Base-by-base conservation (phyloP, 345 rosid species). In the Melaleuca quinquenervia region DNA sequence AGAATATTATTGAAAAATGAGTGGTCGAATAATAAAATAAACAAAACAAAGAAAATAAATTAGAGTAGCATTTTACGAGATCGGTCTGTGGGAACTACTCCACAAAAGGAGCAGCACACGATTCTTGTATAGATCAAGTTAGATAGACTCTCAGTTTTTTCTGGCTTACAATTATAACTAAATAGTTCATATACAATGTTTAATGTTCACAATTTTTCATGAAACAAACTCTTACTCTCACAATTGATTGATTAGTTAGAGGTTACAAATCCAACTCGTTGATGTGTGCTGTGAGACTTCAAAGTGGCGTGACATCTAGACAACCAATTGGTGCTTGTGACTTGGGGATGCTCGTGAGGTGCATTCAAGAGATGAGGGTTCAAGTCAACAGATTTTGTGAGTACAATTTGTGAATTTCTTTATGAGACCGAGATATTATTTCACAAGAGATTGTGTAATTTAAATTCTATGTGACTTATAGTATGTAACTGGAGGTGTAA, bases 41-140 rank as follows among this genome's bases (percentile, higher is more conserved):
- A 36, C 2, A 5, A 12, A 70, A 70, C 6, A 70, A 32, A 32
- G 2, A 11, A 36, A 70, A 32, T 20, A 70, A 70, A 8, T 32
- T 3, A 6, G 0, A 70, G 41, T 32, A 70, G 18, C 1, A 3
- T 32, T 29, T 62, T 62, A 62, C 1, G 1, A 29, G 18, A 15
- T 62, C 0, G 5, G 2, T 62, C 0, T 1, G 11, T 29, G 44
- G 0, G 6, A 62, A 62, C 11, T 62, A 29, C 21, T 62, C 6
- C 21, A 8, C 22, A 4, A 62, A 29, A 62, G 2, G 6, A 16
- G 22, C 3, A 62, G 36, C 21, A 29, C 1, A 0, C 0, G 2
- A 62, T 27, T 62, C 5, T 5, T 27, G 27, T 62, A 62, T 0
- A 29, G 1, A 62, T 62, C 10, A 62, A 62, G 8, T 0, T 0